Conservation (phyloP, 441 rosid genomes). For the Populus hybrid region DNA sequence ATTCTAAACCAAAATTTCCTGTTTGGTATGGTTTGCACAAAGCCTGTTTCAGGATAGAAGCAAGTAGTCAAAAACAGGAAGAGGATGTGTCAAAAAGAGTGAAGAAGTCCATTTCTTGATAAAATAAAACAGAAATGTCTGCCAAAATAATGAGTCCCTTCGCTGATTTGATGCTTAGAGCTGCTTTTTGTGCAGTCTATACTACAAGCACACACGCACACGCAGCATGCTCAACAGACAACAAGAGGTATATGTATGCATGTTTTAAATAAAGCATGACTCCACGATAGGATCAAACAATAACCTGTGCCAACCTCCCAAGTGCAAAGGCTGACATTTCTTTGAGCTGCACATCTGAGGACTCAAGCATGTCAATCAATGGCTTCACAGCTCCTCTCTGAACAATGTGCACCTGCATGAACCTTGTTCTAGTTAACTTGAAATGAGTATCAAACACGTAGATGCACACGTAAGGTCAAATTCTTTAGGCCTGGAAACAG, state of each 20-base stretch:
- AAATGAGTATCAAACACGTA: neutral
- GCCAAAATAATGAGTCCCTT: constrained; percentile 3
- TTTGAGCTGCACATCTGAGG: constrained; percentile 73
- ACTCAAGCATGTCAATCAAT: constrained; percentile 88
- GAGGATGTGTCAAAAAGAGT: neutral
- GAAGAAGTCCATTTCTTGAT: neutral
- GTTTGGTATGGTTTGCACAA: neutral
- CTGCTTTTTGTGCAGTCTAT: neutral
- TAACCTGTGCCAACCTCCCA: constrained; percentile 99
- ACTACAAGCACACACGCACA: neutral
- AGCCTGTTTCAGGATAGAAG: neutral
- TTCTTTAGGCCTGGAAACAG: neutral
- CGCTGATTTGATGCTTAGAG: neutral
- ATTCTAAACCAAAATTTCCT: neutral
- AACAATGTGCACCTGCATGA: constrained; percentile 85
- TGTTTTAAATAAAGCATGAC: neutral
- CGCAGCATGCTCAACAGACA: neutral
- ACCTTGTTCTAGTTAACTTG: neutral
- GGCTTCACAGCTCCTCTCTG: constrained; percentile 97
- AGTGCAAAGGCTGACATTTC: constrained; percentile 99
- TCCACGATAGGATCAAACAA: constrained; percentile 1
- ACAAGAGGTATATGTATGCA: neutral
- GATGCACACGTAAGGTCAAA: neutral
- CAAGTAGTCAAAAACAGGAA: neutral
- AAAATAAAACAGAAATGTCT: neutral